Conservation (phyloP, 2,329 filamentous ascomycete species). For the Talaromyces sp. region DNA sequence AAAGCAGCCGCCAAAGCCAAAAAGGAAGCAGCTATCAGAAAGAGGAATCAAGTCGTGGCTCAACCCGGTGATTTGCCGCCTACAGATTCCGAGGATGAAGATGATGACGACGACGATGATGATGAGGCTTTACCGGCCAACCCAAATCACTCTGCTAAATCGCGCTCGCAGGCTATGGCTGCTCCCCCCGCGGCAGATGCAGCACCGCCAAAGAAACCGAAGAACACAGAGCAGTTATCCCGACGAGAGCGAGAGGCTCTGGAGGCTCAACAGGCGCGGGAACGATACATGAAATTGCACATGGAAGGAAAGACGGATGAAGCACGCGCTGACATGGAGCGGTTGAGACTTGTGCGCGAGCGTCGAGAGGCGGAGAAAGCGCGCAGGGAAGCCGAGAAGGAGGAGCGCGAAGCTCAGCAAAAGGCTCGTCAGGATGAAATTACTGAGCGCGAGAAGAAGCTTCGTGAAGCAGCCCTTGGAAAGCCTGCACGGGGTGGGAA, state of each 20-base stretch:
- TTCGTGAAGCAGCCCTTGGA: slow-evolving; percentile 41
- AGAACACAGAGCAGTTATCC: slow-evolving; percentile 54
- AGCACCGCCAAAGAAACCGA: background rate
- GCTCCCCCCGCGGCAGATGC: slow-evolving; percentile 40
- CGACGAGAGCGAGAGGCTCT: slow-evolving; percentile 73
- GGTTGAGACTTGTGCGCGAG: slow-evolving; percentile 78
- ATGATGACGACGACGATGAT: slow-evolving; percentile 30
- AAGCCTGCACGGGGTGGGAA: slow-evolving; percentile 27
- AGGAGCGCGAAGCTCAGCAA: slow-evolving; percentile 46
- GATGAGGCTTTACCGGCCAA: slow-evolving; percentile 64
- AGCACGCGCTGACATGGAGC: slow-evolving; percentile 82
- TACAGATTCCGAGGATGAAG: slow-evolving; percentile 57
- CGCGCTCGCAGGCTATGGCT: slow-evolving; percentile 68
- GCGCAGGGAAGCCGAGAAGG: slow-evolving; percentile 73
- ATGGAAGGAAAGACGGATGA: slow-evolving; percentile 96
- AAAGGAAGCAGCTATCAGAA: slow-evolving; percentile 84
- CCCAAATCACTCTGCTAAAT: slow-evolving; percentile 75
- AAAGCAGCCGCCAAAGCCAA: slow-evolving; percentile 83
- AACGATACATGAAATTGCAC: slow-evolving; percentile 87
- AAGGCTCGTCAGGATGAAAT: slow-evolving; percentile 37
- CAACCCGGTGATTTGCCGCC: slow-evolving; percentile 84
- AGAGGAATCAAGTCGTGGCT: slow-evolving; percentile 67
- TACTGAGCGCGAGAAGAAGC: slow-evolving; percentile 41
- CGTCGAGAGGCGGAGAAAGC: slow-evolving; percentile 81
- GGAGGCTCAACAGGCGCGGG: slow-evolving; percentile 83